Evolutionary conservation across 1,284 basidiomycete species (phyloP), one percentile per base, ranked within the genome.

Genomic region (Crucibulum cyathiforme): DNA sequence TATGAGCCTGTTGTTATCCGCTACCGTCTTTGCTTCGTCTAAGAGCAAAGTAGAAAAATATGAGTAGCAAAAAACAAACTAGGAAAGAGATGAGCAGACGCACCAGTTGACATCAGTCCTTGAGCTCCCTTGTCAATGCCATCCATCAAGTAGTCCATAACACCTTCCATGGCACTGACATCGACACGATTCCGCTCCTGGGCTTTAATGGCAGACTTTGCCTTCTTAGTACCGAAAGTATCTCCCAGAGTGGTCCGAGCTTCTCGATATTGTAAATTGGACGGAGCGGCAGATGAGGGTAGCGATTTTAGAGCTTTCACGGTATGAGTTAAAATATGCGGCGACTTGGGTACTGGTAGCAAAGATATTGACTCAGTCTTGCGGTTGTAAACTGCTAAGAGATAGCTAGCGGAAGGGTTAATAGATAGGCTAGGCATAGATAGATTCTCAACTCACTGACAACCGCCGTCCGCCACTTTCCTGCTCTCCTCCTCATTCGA

Each of bases 171-270:
- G 1, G 94, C 93, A 55, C 82, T 81, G 13, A 93, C 86, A 76
- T 97, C 94, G 39, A 98, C 89, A 71, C 89, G 89, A 78, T 96
- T 96, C 62, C 96, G 85, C 75, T 95, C 94, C 60, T 87, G 86
- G 2, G 93, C 90, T 58, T 87, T 86, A 67, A 98, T 95, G 36
- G 88, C 89, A 13, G 88, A 87, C 76, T 94, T 92, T 41, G 94
- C 93, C 73, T 97, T 98, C 77, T 94, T 93, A 12, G 95, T 97
- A 24, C 96, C 96, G 66, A 98, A 98, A 1, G 92, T 87, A 71
- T 94, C 90, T 36, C 96, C 96, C 1, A 98, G 85, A n/a, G 86
- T 82, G 60, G 88, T 93, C 35, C 91, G 85, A 38, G 89, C 89
- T 53, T 86, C 82, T 50, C 84, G 77, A 59, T 87, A 88, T 63